Conservation (phyloP, 345 rosid genomes). For the Pugionium cornutum region DNA sequence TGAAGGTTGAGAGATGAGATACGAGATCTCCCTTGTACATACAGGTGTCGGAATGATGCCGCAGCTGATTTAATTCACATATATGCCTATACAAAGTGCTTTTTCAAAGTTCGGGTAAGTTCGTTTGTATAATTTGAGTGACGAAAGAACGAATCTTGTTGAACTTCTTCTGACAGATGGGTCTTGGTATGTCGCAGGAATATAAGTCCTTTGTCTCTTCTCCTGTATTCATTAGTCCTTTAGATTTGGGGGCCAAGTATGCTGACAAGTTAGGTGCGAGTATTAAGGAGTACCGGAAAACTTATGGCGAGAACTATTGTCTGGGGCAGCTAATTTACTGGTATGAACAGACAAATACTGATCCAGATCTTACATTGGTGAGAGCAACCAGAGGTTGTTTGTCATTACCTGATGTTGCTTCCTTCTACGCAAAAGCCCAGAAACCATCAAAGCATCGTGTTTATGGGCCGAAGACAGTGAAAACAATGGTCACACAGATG, state of each 20-base stretch:
- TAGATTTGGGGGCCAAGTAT: conserved; percentile 87
- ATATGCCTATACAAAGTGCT: conserved; percentile 87
- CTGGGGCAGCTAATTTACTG: conserved; percentile 94
- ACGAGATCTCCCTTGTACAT: conserved; percentile 81
- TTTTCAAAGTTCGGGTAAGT: conserved; percentile 77
- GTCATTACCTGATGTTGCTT: conserved; percentile 80
- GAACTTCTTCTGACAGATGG: conserved; percentile 26
- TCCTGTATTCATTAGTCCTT: conserved; percentile 84
- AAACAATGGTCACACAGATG: conserved; percentile 78
- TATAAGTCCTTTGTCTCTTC: conserved; percentile 78
- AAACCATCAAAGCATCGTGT: conserved; percentile 78
- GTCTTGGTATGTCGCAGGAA: conserved; percentile 51
- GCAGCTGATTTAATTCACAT: conserved; percentile 97
- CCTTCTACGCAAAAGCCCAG: conserved; percentile 86
- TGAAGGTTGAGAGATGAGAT: conserved; percentile 96
- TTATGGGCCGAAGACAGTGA: conserved; percentile 77
- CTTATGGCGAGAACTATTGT: conserved; percentile 92
- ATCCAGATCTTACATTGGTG: conserved; percentile 76
- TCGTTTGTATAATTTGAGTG: conserved; percentile 16
- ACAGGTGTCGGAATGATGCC: conserved; percentile 95
- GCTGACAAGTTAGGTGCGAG: conserved; percentile 72
- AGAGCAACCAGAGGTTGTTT: conserved; percentile 83
- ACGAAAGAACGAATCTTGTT: conserved; percentile 6
- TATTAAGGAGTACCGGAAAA: conserved; percentile 74
- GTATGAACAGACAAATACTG: conserved; percentile 81